These are phyloP conservation scores for Macrotyloma uniflorum DNA, from an alignment of 306 rosid species.

Conservation along the genomic window DNA sequence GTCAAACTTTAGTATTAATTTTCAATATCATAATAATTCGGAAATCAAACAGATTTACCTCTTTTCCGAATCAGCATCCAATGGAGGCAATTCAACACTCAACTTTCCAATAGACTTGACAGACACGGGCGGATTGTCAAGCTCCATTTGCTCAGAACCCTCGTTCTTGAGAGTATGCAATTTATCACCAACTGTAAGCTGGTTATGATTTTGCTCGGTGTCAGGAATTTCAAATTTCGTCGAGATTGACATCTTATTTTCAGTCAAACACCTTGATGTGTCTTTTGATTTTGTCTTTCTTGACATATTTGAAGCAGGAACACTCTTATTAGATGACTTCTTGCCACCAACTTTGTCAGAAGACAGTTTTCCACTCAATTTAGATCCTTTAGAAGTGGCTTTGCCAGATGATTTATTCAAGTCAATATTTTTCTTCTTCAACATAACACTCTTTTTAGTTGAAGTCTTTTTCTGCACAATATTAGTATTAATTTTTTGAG, in stretches of 20 bases:
- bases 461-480: slow-evolving; percentile 41
- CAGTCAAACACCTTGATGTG: slow-evolving; percentile 20
- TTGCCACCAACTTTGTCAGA: slow-evolving; percentile 38
- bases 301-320: slow-evolving; percentile 46
- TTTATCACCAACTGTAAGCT: neutral
- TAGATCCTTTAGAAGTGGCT: slow-evolving; percentile 39
- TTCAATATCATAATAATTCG: neutral
- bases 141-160: slow-evolving; percentile 41
- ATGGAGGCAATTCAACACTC: slow-evolving; percentile 36
- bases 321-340: slow-evolving; percentile 34
- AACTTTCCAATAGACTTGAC: slow-evolving; percentile 33
- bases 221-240: slow-evolving; percentile 39
- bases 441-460: slow-evolving; percentile 40
- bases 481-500: slow-evolving; percentile 33
- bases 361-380: slow-evolving; percentile 43
- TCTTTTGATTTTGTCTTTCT: slow-evolving; percentile 47
- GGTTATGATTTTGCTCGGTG: slow-evolving; percentile 27
- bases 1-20: neutral
- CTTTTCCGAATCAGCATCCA: slow-evolving; percentile 63
- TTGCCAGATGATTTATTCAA: slow-evolving; percentile 40
- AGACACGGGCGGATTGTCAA: slow-evolving; percentile 38
- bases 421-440: slow-evolving; percentile 44
- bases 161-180: slow-evolving; percentile 30
- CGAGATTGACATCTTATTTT: slow-evolving; percentile 37
- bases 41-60: slow-evolving; percentile 51